phyloP scores from a whole-genome alignment of 306 rosid genomes.

The Castanea sativa region DNA sequence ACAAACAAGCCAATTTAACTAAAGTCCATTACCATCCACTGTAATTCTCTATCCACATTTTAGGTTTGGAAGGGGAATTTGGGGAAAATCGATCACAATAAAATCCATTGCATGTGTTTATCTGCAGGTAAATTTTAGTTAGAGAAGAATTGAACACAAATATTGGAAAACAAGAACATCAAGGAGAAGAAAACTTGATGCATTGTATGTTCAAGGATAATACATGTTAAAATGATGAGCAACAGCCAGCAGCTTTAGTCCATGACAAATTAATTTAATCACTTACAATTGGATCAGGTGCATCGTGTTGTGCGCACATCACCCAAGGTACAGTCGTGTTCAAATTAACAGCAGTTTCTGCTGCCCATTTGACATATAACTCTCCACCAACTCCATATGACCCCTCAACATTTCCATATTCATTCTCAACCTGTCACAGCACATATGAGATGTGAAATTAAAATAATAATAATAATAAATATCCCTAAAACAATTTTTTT shows the following conservation, averaged over 20 bases:
- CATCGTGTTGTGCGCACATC: constrained; percentile 30
- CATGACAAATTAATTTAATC: not conserved
- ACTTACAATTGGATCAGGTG: constrained; percentile 28
- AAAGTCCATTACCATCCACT: constrained; percentile 18
- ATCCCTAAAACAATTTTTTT: too few species aligned
- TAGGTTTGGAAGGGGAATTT: constrained; percentile 18
- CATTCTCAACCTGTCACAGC: constrained; percentile 23
- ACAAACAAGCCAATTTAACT: not conserved
- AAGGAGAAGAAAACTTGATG: not conserved
- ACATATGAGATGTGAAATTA: not conserved
- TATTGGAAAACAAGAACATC: not conserved
- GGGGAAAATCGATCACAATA: constrained; percentile 24
- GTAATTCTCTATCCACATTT: constrained; percentile 33
- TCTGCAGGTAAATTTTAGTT: constrained; percentile 8
- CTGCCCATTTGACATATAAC: constrained; percentile 30
- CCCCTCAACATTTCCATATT: constrained; percentile 15
- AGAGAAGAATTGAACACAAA: not conserved
- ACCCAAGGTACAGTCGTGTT: constrained; percentile 30
- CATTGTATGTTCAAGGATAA: too few species aligned
- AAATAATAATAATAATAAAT: too few species aligned
- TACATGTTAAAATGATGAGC: too few species aligned
- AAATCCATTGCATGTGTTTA: constrained; percentile 36
- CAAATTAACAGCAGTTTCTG: constrained; percentile 23
- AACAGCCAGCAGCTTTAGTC: not conserved
- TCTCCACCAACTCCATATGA: constrained; percentile 23